Base-by-base conservation (phyloP, 129 eudicot species). In the Flaveria trinervia region DNA sequence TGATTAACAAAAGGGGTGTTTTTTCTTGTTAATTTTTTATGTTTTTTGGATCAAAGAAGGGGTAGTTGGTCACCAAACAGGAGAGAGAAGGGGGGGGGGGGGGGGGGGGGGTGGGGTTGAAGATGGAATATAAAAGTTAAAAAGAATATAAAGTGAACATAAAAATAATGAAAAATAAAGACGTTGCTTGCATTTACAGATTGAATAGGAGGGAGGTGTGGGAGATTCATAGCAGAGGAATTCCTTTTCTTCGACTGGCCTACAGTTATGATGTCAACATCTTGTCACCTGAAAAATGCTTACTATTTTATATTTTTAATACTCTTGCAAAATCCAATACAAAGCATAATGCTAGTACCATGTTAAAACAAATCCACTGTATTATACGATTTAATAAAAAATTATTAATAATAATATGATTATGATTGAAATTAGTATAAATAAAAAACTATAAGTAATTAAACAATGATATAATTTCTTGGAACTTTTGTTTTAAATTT, bases 121-220 rank as follows among this genome's bases (percentile, higher is more conserved):
- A 72, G 67, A 52, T 52, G 71, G 52, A 70, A 75, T 18, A 71
- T 55, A 76, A 16, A 69, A 61, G n/a, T 9, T 55, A 76, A 16
- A 69, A 61, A 22, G 12, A 18, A 56, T 18, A 18, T 7, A 56
- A n/a, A 77, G 51, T 46, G 51, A 76, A 78, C 69, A 67, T 57
- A 80, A 83, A 55, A 68, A 46, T 33, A 73, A 78, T 66, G 30
- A 33, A 80, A 76, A 77, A 55, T 60, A 39, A 69, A 78, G 57
- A 72, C 74, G 71, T 84, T 82, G 92, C 87, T 87, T 87, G 85
- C 65, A 77, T 77, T 76, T 77, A 64, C 88, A 81, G 88, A 80
- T 70, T 80, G 71, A 59, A 60, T 43, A 68, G 74, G 61, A 52
- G 36, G 72, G 61, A 54, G 36, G 72, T 60, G 69, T 68, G 67